These are phyloP conservation scores for Microsporum ferrugineum DNA, from an alignment of 2,329 filamentous ascomycete species.

Conservation along the genomic window DNA sequence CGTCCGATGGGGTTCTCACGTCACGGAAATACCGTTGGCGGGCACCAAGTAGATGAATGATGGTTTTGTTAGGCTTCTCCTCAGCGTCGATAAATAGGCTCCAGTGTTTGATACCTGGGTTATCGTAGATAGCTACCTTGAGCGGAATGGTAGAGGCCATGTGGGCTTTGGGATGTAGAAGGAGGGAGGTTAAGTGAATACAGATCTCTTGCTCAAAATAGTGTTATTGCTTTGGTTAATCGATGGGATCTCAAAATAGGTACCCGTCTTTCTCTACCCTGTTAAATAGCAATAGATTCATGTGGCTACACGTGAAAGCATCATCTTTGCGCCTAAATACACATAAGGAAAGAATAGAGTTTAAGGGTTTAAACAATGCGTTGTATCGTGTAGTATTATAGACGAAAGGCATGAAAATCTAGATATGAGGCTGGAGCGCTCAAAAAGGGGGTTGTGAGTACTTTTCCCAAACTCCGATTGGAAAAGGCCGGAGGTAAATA, in stretches of 20 bases:
- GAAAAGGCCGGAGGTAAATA: background rate
- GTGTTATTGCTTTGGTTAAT: no score
- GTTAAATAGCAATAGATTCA: background rate
- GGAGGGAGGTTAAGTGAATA: background rate
- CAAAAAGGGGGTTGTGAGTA: background rate
- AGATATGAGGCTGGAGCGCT: background rate
- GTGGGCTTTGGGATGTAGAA: background rate
- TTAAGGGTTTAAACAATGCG: background rate
- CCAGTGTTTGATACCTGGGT: slow-evolving; percentile 10
- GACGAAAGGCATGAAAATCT: background rate
- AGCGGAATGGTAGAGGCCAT: slow-evolving; percentile 5
- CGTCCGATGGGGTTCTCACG: slow-evolving; percentile 3
- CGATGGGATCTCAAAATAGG: no score
- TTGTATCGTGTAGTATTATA: background rate
- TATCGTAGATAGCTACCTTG: slow-evolving; percentile 6
- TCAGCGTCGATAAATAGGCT: slow-evolving; percentile 6
- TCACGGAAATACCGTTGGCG: slow-evolving; percentile 1
- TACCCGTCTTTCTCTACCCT: no score
- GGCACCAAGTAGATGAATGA: slow-evolving; percentile 8
- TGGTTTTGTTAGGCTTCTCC: background rate
- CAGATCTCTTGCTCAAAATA: no score
- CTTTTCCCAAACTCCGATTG: background rate
- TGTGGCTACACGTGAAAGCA: no score
- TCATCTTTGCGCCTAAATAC: no score
- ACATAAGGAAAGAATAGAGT: background rate